phyloP scores from a whole-genome alignment of 2,329 filamentous ascomycete species.

The Aspergillus phoenicis region DNA sequence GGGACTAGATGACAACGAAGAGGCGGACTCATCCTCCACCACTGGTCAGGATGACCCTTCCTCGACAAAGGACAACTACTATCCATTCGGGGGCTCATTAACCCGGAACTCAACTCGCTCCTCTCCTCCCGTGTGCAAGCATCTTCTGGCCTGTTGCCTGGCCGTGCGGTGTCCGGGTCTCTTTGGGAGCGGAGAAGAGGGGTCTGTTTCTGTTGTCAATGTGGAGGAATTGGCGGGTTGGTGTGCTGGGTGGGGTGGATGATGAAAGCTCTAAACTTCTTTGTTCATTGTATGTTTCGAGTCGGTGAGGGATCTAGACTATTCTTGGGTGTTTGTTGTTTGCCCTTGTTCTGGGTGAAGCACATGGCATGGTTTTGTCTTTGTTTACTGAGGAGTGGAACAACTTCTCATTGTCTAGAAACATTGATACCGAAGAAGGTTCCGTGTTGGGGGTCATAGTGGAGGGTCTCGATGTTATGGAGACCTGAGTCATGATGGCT shows the following conservation, averaged over 20 bases:
- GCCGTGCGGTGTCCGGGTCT: constrained; percentile 64
- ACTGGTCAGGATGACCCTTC: too few species aligned
- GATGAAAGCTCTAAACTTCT: constrained; percentile 11
- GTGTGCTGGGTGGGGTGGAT: constrained; percentile 52
- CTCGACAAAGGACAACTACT: constrained; percentile 9
- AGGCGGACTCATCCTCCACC: background rate
- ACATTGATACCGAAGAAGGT: too few species aligned
- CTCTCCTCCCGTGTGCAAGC: constrained; percentile 69
- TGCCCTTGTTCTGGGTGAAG: too few species aligned
- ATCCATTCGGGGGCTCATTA: constrained; percentile 43
- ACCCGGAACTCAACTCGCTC: constrained; percentile 23
- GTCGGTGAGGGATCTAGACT: too few species aligned
- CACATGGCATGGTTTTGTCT: too few species aligned
- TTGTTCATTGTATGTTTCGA: too few species aligned
- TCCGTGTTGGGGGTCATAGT: too few species aligned
- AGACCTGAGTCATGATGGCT: background rate
- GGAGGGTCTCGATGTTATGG: too few species aligned
- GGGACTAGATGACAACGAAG: constrained; percentile 21
- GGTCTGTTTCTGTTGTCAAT: constrained; percentile 48
- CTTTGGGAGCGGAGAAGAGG: constrained; percentile 60
- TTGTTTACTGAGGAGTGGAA: too few species aligned
- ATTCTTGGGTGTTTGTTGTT: too few species aligned
- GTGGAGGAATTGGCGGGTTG: constrained; percentile 74
- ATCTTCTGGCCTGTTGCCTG: constrained; percentile 81
- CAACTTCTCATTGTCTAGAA: too few species aligned